Evolutionary conservation across 140 eudicot species (phyloP).

Genomic region (Oenanthe javanica): DNA sequence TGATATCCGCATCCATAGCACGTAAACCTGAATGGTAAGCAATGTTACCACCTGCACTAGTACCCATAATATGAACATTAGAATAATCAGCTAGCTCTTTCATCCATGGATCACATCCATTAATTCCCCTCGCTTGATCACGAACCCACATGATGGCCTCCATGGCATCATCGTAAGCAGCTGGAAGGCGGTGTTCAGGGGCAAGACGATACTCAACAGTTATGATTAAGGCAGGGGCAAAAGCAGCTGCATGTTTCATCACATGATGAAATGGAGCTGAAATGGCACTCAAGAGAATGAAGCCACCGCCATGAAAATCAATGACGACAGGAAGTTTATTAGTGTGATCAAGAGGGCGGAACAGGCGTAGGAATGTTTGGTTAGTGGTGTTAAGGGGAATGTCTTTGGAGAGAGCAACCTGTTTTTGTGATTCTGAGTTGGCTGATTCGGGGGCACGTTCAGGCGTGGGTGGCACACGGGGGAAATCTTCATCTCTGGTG

Average conservation of each 20-base stretch:
- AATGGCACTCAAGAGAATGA: conserved; percentile 43
- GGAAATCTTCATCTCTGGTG: conserved; percentile 27
- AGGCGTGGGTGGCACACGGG: conserved; percentile 32
- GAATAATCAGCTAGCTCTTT: conserved; percentile 55
- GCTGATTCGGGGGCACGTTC: conserved; percentile 9
- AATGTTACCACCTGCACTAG: conserved; percentile 69
- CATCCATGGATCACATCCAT: conserved; percentile 54
- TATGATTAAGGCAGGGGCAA: conserved; percentile 41
- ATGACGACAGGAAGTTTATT: conserved; percentile 50
- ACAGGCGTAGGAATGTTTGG: conserved; percentile 64
- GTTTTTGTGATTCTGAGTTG: background rate
- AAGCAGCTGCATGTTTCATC: conserved; percentile 28
- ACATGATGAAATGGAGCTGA: conserved; percentile 36
- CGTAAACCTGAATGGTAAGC: conserved; percentile 51
- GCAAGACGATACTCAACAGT: conserved; percentile 83
- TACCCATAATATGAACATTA: conserved; percentile 54
- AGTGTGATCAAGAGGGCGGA: conserved; percentile 34
- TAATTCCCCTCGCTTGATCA: conserved; percentile 36
- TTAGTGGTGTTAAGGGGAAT: conserved; percentile 44
- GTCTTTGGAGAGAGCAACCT: conserved; percentile 45
- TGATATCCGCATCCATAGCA: conserved; percentile 37
- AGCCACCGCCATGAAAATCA: conserved; percentile 79
- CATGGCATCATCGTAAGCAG: conserved; percentile 68
- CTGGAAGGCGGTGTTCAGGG: conserved; percentile 84
- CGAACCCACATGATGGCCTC: conserved; percentile 64